Conservation (phyloP, 75 land plant species). For the Larix kaempferi region DNA sequence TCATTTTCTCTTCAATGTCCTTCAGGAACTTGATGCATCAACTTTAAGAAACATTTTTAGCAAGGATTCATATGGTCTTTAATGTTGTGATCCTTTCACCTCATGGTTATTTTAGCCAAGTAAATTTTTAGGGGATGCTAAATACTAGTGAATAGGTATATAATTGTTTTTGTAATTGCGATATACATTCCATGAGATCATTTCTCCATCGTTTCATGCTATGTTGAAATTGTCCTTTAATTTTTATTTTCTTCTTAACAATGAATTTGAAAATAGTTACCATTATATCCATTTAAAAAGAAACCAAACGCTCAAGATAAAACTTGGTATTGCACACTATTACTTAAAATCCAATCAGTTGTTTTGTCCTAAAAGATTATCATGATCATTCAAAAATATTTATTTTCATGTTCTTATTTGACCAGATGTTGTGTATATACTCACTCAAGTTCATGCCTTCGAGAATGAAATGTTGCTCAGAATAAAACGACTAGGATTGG, state of each 20-base stretch:
- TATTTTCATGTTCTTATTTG: not conserved
- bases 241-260: no score
- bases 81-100: constrained; percentile 60
- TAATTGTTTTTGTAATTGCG: not conserved
- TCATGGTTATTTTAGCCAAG: constrained; percentile 81
- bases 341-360: not conserved
- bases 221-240: not conserved
- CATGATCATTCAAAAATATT: no score
- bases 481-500: not conserved
- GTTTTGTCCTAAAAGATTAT: no score
- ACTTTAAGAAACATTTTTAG: no score
- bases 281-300: not conserved
- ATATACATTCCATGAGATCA: not conserved
- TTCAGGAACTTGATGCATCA: no score
- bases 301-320: not conserved
- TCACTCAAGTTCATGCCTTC: constrained; percentile 72
- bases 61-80: no score
- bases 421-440: constrained; percentile 21
- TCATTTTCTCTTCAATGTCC: no score
- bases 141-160: constrained; percentile 76
- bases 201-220: no score
- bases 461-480: constrained; percentile 62
- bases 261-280: not conserved
- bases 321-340: not conserved
- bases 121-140: constrained; percentile 64